Conservation (phyloP, 2,329 filamentous ascomycete genomes). For the Hymenoscyphus scutula region DNA sequence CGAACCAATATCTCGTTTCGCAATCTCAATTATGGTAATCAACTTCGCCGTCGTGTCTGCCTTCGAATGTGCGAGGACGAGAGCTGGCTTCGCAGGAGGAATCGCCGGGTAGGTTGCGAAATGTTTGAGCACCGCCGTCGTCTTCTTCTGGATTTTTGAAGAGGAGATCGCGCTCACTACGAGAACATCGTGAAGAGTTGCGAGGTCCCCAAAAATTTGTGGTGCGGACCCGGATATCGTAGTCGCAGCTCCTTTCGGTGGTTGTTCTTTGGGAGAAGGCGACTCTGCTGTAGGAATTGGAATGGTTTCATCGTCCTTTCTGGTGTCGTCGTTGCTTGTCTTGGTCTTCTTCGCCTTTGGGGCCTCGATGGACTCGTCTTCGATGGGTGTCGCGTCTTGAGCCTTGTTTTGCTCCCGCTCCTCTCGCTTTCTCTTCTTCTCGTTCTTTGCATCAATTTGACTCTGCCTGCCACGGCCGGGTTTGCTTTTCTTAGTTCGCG, state of each 20-base stretch:
- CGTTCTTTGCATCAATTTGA: conserved; percentile 4
- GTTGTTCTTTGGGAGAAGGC: neutral
- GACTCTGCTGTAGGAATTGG: neutral
- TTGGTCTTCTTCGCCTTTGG: conserved; percentile 5
- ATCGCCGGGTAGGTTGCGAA: conserved; percentile 27
- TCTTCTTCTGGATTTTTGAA: conserved; percentile 49
- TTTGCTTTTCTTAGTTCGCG: too few relatives aligned
- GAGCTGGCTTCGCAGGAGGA: conserved; percentile 34
- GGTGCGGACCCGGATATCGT: conserved; percentile 19
- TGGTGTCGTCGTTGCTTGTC: neutral
- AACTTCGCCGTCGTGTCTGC: conserved; percentile 55
- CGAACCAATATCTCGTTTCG: conserved; percentile 53
- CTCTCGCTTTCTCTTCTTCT: conserved; percentile 9
- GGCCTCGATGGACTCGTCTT: neutral
- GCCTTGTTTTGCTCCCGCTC: neutral
- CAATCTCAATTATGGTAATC: conserved; percentile 65
- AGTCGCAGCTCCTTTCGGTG: conserved; percentile 6
- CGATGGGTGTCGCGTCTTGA: neutral
- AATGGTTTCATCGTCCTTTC: neutral
- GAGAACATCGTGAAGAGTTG: conserved; percentile 44
- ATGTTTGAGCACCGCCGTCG: conserved; percentile 30
- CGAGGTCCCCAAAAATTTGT: conserved; percentile 35
- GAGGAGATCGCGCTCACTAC: conserved; percentile 57
- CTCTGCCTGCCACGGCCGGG: too few relatives aligned
- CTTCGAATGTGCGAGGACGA: conserved; percentile 42